Evolutionary conservation across 2,329 filamentous ascomycete species (phyloP).

Genomic region (Colletotrichum noveboracense): DNA sequence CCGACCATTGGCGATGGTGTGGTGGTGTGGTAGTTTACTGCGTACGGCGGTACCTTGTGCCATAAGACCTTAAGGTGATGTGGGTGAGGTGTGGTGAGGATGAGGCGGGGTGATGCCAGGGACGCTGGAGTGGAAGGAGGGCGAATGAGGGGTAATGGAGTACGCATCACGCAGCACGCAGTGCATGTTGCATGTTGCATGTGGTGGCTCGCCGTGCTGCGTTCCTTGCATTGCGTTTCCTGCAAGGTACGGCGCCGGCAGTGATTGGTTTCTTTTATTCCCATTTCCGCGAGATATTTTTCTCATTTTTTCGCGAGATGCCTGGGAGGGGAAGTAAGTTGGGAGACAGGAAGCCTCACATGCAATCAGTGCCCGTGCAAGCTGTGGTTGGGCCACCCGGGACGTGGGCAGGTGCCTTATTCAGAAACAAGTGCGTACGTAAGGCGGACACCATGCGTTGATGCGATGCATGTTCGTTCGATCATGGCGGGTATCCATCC

Average conservation of each 20-base stretch:
- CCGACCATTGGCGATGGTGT: neutral
- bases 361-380: neutral
- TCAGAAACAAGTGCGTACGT: slow-evolving; percentile 15
- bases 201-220: neutral
- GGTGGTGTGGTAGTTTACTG: neutral
- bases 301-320: neutral
- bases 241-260: neutral
- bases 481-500: neutral
- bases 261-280: neutral
- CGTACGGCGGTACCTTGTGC: neutral
- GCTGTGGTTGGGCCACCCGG: neutral
- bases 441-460: neutral
- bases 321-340: neutral
- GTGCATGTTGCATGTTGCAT: neutral
- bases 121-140: neutral
- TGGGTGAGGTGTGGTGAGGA: slow-evolving; percentile 7
- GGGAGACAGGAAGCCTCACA: neutral
- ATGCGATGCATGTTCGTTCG: slow-evolving; percentile 12
- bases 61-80: neutral
- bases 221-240: slow-evolving; percentile 20
- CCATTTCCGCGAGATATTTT: neutral
- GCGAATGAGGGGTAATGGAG: slow-evolving; percentile 2
- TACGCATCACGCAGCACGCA: too few relatives aligned
- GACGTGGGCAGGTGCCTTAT: slow-evolving; percentile 2
- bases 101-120: slow-evolving; percentile 11